Percentiles rank a stretch among this genome's conserved stretches.
These are phyloP conservation scores for Sutorius australiensis DNA, from an alignment of 768 basidiomycete genomes.

Conservation along the genomic window DNA sequence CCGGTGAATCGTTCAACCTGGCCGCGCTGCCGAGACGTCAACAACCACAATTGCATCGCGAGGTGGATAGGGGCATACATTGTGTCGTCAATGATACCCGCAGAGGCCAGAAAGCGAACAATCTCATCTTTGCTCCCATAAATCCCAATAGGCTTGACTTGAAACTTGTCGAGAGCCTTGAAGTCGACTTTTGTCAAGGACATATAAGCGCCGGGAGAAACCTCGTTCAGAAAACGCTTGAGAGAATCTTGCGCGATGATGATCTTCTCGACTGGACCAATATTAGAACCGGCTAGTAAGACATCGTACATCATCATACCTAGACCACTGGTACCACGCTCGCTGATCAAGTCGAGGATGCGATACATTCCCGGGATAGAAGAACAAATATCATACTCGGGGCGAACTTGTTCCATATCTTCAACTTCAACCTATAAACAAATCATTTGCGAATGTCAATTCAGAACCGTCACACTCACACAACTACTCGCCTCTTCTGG, in stretches of 20 bases:
- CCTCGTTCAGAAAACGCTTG: constrained; percentile 42
- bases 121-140: constrained; percentile 56
- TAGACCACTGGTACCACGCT: constrained; percentile 47
- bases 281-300: background rate
- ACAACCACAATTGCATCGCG: background rate
- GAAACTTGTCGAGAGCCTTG: constrained; percentile 42
- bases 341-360: constrained; percentile 51
- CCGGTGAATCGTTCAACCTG: constrained; percentile 7
- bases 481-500: constrained; percentile 14
- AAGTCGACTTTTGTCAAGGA: constrained; percentile 60
- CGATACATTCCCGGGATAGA: constrained; percentile 46
- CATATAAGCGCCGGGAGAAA: constrained; percentile 49
- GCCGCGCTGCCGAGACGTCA: constrained; percentile 10
- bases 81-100: constrained; percentile 35
- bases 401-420: constrained; percentile 1
- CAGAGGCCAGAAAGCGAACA: constrained; percentile 40
- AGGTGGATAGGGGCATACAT: constrained; percentile 33
- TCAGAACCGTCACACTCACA: background rate
- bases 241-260: constrained; percentile 56
- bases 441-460: background rate
- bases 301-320: constrained; percentile 33
- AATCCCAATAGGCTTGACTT: constrained; percentile 48
- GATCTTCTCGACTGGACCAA: constrained; percentile 52
- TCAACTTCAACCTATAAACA: constrained; percentile 18
- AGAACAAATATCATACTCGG: constrained; percentile 22